Base-by-base conservation (phyloP, 208 protist genomes). In the Hexamita inflata region DNA sequence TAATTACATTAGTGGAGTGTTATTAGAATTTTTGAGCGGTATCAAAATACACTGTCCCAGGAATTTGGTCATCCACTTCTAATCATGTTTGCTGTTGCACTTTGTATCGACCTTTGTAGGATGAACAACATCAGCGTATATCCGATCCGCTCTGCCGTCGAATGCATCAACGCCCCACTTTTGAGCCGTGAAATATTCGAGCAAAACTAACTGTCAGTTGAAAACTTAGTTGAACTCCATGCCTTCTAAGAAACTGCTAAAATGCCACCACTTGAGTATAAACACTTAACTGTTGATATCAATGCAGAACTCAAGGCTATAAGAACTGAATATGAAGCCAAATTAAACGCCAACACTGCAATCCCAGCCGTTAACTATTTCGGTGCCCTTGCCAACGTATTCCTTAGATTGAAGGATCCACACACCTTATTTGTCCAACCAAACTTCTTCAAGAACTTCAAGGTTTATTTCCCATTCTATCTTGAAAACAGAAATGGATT, bases 241-340 rank as follows among this genome's bases (percentile, higher is more conserved):
- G 64, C 9, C 35, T 70, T 70, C n/a, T n/a, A 42, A 30, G 64
- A 70, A 28, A 49, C 42, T 49, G 26, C 30, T 70, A 70, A 70
- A 38, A 70, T 28, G 9, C 64, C 64, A n/a, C 64, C 64, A 70
- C 11, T 15, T n/a, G 30, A n/a, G 35, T 70, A 70, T 45, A 15
- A 40, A 70, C 38, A 49, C 35, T 38, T 70, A 40, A 34, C 64
- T n/a, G 38, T 38, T 28, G 64, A 70, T 38, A 40, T 38, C 15
- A 34, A 70, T n/a, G 40, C 64, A 11, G 15, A 38, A 32, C 32
- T 70, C 9, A 19, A 2, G 4, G 11, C 15, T 38, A 49, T 70
- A 24, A 4, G 32, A 7, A 38, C 4, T 9, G n/a, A 70, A 49
- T 70, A 70, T 49, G 4, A n/a, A n/a, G n/a, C n/a, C 11, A 9